Conservation (phyloP, 768 basidiomycete species). For the Mycena belliarum region DNA sequence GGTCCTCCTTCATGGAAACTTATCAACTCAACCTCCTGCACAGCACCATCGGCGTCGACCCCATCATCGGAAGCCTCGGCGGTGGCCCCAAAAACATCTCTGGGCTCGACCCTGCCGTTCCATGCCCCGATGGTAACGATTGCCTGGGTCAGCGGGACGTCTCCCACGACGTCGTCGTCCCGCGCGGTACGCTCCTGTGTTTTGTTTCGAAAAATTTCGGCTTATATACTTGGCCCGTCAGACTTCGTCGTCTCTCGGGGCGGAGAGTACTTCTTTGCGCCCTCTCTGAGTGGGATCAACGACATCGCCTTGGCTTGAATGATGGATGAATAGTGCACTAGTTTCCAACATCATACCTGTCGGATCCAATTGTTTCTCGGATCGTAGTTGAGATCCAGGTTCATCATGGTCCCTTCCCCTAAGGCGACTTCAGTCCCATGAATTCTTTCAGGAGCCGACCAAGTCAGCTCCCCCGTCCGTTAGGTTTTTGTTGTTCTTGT, state of each 20-base stretch:
- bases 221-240: neutral
- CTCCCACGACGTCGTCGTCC: conserved; percentile 13
- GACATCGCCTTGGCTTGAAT: conserved; percentile 8
- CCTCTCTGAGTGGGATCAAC: conserved; percentile 9
- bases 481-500: too few species aligned
- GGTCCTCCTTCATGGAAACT: neutral
- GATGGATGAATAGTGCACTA: neutral
- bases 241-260: conserved; percentile 18
- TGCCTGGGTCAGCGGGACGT: conserved; percentile 1
- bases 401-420: too few species aligned
- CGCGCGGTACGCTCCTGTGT: neutral
- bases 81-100: conserved; percentile 14
- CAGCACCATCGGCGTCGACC: conserved; percentile 20
- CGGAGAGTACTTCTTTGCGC: conserved; percentile 20
- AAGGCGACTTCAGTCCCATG: too few species aligned
- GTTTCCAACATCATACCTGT: too few species aligned
- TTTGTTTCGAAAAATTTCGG: neutral
- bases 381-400: too few species aligned
- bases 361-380: neutral
- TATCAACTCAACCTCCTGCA: neutral
- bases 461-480: too few species aligned
- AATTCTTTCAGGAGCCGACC: too few species aligned
- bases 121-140: neutral
- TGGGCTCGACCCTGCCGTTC: conserved; percentile 18
- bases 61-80: conserved; percentile 14